Conservation (phyloP, 768 basidiomycete species). For the Leccinellum luteum region DNA sequence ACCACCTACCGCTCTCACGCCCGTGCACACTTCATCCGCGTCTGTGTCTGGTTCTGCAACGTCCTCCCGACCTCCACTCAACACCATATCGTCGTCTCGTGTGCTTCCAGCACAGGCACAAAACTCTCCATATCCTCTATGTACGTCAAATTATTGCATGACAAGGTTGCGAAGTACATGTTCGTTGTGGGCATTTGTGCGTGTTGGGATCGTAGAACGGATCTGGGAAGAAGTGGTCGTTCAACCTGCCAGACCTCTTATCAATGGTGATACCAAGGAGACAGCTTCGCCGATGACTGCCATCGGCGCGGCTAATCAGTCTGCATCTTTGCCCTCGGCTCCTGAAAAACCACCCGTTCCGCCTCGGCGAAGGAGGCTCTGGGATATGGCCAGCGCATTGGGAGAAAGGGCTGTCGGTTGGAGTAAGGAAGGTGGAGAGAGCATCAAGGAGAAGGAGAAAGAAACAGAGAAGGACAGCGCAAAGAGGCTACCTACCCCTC, state of each 20-base stretch:
- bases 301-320: background rate
- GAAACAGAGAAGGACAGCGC: constrained; percentile 35
- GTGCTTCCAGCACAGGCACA: constrained; percentile 23
- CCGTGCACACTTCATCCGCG: constrained; percentile 26
- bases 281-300: background rate
- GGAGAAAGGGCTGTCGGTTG: constrained; percentile 59
- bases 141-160: constrained; percentile 83
- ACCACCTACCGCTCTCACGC: constrained; percentile 21
- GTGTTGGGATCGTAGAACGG: constrained; percentile 76
- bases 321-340: background rate
- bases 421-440: constrained; percentile 39
- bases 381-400: constrained; percentile 66
- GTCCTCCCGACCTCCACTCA: constrained; percentile 17
- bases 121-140: constrained; percentile 59
- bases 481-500: constrained; percentile 19
- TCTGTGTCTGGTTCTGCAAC: constrained; percentile 32
- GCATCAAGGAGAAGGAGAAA: constrained; percentile 34
- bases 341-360: constrained; percentile 59
- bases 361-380: constrained; percentile 58
- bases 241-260: constrained; percentile 29
- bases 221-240: constrained; percentile 82
- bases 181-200: constrained; percentile 85
- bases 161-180: constrained; percentile 82
- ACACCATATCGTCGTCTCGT: constrained; percentile 45
- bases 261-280: constrained; percentile 8